Base-by-base conservation (phyloP, 1,284 basidiomycete genomes). In the Ceratobasidium papillatum region DNA sequence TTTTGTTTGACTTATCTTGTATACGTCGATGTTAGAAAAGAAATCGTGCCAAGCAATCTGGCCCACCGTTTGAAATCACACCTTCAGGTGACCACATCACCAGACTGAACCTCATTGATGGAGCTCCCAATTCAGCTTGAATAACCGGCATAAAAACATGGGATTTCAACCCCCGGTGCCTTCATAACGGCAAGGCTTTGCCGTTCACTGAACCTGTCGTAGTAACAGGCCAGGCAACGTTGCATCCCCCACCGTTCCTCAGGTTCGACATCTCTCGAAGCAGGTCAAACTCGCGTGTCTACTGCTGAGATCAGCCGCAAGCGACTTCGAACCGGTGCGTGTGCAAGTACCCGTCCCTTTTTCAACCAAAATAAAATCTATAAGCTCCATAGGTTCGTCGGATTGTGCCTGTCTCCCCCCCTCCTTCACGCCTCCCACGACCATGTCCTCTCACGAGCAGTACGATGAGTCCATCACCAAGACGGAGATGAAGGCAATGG, bases 221-320 rank as follows among this genome's bases (percentile, higher is more conserved):
- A 30, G 56, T 72, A 32, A 56, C 45, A 51, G 59, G 45, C 25
- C 25, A 27, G 61, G 34, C n/a, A 64, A 43, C 59, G 51, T 73
- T 22, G 22, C 69, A 63, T 71, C 68, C 43, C 30, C 51, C 68
- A 17, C 41, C 43, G 38, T 27, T 58, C 43, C 43, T 59, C 19
- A 36, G 38, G 32, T 58, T 71, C 69, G 27, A 45, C 69, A 47
- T 41, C 69, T 63, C 69, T 54, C 69, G 69, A 73, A 73, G 69
- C 69, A 36, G n/a, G 32, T 25, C 47, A 30, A 19, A 41, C 22
- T 73, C 69, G 69, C 59, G 68, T 71, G 69, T 73, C 45, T 73
- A n/a, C 47, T 73, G 69, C 69, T 73, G 58, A 73, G 34, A 45
- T 62, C 69, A 63, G 58, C 69, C 34, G 32, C 27, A 63, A 59